These are phyloP conservation scores for Orbilia brochopaga DNA, from an alignment of 2,329 filamentous ascomycete genomes.

Conservation along the genomic window DNA sequence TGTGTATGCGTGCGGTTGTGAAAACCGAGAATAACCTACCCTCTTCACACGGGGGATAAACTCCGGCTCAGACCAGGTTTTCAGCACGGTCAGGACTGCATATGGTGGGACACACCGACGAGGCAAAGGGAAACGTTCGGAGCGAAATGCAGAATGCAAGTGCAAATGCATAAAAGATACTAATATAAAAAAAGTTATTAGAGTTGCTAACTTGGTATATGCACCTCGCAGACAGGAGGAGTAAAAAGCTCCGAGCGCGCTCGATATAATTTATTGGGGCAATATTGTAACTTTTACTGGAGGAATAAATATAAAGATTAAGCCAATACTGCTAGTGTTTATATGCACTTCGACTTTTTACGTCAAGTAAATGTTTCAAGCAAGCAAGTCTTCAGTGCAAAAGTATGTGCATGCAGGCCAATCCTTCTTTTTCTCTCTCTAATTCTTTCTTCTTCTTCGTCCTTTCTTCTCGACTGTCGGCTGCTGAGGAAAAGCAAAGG, in stretches of 20 bases:
- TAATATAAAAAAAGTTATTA: neutral
- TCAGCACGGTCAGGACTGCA: constrained; percentile 22
- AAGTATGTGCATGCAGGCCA: neutral
- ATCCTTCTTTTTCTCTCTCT: neutral
- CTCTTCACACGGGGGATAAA: constrained; percentile 47
- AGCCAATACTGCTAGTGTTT: neutral
- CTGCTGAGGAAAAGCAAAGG: constrained; percentile 8
- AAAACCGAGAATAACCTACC: constrained; percentile 48
- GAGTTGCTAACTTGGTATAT: constrained; percentile 1
- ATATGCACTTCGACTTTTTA: too few species aligned
- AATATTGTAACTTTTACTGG: neutral
- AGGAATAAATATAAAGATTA: neutral
- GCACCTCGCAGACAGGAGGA: constrained; percentile 12
- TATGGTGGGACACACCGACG: constrained; percentile 22
- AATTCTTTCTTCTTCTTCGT: constrained; percentile 9
- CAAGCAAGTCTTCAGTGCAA: too few species aligned
- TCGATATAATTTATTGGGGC: constrained; percentile 16
- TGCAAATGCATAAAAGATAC: neutral
- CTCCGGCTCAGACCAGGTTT: constrained; percentile 51
- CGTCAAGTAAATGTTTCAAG: too few species aligned
- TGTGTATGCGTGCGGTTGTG: neutral
- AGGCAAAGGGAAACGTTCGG: constrained; percentile 13
- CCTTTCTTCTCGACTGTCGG: neutral
- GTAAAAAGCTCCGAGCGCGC: constrained; percentile 26
- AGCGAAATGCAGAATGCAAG: neutral